These are phyloP conservation scores for Anisodus acutangulus DNA, from an alignment of 257 asterid species.

Conservation along the genomic window DNA sequence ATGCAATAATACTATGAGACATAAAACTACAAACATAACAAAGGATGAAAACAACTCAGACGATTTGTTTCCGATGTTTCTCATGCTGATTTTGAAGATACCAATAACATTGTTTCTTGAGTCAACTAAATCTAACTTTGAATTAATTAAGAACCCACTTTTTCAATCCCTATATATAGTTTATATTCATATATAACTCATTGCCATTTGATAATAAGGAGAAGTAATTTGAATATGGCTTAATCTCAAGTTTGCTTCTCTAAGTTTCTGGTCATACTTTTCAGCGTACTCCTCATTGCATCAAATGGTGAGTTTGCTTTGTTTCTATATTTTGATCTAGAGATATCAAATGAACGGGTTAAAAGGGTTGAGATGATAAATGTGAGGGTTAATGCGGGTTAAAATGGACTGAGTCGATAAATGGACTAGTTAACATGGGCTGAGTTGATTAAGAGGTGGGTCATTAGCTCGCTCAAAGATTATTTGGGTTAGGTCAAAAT, in stretches of 20 bases:
- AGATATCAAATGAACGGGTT: no score
- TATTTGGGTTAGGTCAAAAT: no score
- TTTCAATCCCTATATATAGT: not conserved
- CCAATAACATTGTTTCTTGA: not conserved
- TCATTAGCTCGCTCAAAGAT: no score
- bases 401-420: no score
- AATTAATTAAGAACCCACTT: not conserved
- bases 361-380: no score
- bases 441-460: no score
- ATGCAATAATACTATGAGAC: not conserved
- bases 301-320: not conserved
- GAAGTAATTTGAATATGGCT: not conserved
- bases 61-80: not conserved
- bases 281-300: not conserved
- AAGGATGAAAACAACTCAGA: not conserved
- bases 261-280: not conserved
- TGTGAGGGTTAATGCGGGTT: no score
- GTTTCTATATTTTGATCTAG: no score
- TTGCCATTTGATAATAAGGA: not conserved
- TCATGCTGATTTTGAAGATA: not conserved
- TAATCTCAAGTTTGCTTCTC: not conserved
- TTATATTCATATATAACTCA: not conserved
- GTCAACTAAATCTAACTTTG: not conserved
- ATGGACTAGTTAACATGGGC: no score
- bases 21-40: not conserved